phyloP scores from a whole-genome alignment of 1,139 yeast genomes.

The Suhomyces yuchorum region DNA sequence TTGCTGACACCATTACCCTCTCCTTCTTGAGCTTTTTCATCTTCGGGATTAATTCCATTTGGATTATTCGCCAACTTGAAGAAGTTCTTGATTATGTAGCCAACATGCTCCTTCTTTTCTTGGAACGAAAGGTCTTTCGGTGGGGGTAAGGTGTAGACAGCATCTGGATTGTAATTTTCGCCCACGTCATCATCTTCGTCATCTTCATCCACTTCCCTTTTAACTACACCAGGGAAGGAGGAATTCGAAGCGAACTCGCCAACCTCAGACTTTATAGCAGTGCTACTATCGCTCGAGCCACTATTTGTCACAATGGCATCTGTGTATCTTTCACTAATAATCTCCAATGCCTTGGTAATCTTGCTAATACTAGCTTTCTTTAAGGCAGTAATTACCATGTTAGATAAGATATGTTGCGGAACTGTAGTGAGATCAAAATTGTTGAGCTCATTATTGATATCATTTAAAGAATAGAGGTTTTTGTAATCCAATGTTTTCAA shows the following conservation, averaged over 20 bases:
- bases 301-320: conserved; percentile 19
- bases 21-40: conserved; percentile 23
- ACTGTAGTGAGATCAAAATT: conserved; percentile 70
- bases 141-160: conserved; percentile 58
- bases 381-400: conserved; percentile 67
- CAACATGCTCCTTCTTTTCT: conserved; percentile 56
- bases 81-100: conserved; percentile 55
- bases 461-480: conserved; percentile 61
- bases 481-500: conserved; percentile 38
- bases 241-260: not conserved
- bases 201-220: conserved; percentile 27
- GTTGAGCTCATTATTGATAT: conserved; percentile 58
- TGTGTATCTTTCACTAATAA: conserved; percentile 62
- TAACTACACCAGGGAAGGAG: not conserved
- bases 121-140: conserved; percentile 52
- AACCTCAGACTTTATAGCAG: conserved; percentile 13
- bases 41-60: conserved; percentile 17
- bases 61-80: conserved; percentile 43
- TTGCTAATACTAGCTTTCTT: conserved; percentile 53
- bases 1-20: conserved; percentile 24
- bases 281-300: not conserved
- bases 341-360: conserved; percentile 67
- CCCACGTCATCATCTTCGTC: conserved; percentile 42
- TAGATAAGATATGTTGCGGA: conserved; percentile 63
- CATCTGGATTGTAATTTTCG: conserved; percentile 40